A percentile compares a stretch with the other conserved stretches of the same genome.
These are phyloP conservation scores for Salix dunnii DNA, from an alignment of 345 rosid species.

Conservation along the genomic window DNA sequence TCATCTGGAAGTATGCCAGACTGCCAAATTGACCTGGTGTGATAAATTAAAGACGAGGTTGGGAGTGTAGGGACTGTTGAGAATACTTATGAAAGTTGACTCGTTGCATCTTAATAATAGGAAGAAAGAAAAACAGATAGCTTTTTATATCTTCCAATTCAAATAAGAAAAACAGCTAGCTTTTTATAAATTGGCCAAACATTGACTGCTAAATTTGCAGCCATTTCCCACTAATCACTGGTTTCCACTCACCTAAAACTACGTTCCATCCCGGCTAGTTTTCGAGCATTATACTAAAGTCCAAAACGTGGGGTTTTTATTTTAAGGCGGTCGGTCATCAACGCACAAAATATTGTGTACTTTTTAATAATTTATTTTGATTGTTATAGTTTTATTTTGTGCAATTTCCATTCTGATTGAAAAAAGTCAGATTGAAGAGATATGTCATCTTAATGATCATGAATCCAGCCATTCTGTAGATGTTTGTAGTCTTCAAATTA, in stretches of 20 bases:
- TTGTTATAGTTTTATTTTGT: no score
- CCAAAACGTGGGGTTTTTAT: no score
- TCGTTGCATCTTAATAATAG: background rate
- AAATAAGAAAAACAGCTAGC: no score
- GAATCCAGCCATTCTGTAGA: background rate
- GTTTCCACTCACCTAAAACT: background rate
- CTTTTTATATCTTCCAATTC: background rate
- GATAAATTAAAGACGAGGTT: background rate
- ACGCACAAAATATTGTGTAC: no score
- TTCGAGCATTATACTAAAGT: background rate
- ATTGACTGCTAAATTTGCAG: background rate
- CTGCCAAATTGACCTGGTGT: background rate
- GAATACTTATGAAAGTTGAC: background rate
- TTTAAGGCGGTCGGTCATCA: no score
- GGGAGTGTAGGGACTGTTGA: background rate
- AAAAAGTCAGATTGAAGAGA: background rate
- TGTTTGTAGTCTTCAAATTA: background rate
- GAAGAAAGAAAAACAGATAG: background rate
- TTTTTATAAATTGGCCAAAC: no score
- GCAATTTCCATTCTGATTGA: no score
- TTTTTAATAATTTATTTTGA: no score
- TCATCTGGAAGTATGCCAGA: background rate
- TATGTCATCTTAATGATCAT: background rate
- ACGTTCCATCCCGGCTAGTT: background rate
- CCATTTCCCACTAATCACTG: no score